These are phyloP conservation scores for Xylaria arbuscula DNA, from an alignment of 2,329 filamentous ascomycete species.

Conservation along the genomic window DNA sequence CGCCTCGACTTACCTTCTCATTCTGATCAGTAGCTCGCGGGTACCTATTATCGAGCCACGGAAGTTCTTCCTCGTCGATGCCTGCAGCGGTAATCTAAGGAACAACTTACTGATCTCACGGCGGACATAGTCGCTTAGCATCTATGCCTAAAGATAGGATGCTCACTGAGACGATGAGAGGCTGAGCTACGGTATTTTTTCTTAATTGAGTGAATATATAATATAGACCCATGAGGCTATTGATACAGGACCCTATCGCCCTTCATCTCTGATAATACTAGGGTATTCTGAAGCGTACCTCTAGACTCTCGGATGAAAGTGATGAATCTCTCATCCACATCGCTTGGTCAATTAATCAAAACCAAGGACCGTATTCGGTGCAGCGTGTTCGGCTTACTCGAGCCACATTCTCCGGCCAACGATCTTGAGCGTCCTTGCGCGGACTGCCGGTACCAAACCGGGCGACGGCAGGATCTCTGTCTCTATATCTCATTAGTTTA, in stretches of 20 bases:
- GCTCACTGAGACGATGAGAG: no score
- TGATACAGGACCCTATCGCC: not conserved
- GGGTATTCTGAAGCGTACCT: not conserved
- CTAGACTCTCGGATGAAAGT: not conserved
- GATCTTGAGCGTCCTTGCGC: not conserved
- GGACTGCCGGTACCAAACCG: not conserved
- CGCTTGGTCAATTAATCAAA: not conserved
- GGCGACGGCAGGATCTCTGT: not conserved
- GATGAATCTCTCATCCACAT: not conserved
- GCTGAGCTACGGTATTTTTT: no score
- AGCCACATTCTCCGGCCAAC: not conserved
- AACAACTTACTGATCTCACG: no score
- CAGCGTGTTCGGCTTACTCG: not conserved
- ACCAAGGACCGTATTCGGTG: not conserved
- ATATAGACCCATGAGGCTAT: no score
- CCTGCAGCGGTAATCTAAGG: no score
- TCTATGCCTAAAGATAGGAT: no score
- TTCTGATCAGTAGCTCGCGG: not conserved
- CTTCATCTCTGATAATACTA: not conserved
- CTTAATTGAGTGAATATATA: no score
- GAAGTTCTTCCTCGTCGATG: not conserved
- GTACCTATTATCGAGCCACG: not conserved
- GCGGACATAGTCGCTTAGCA: no score
- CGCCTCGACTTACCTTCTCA: not conserved
- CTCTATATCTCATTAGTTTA: not conserved